A percentile compares a stretch with the other conserved stretches of the same genome.
Conservation (phyloP, 2,329 filamentous ascomycete species). For the Microcyclosporella mali region DNA sequence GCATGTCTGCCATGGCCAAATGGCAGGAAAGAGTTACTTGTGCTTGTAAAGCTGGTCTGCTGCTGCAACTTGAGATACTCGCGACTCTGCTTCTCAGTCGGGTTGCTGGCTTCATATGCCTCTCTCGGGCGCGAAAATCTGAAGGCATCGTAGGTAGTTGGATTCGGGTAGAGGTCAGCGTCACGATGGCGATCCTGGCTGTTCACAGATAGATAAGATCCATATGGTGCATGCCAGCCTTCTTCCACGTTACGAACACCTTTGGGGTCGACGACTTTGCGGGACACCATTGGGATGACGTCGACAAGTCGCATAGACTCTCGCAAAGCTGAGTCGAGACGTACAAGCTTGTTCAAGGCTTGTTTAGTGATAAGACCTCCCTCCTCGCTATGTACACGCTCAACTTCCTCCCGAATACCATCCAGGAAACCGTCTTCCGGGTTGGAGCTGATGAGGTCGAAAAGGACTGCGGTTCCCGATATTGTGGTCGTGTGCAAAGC, state of each 20-base stretch:
- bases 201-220: conserved; percentile 19
- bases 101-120: conserved; percentile 2
- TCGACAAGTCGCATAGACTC: conserved; percentile 22
- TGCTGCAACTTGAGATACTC: conserved; percentile 21
- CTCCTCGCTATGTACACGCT: conserved; percentile 7
- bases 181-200: conserved; percentile 22
- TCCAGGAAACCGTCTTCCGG: conserved; percentile 10
- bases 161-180: conserved; percentile 17
- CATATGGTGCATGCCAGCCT: conserved; percentile 18
- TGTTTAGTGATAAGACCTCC: conserved; percentile 17
- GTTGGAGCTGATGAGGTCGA: conserved; percentile 19
- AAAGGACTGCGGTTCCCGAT: conserved; percentile 18
- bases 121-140: conserved; percentile 20
- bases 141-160: conserved; percentile 24
- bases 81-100: conserved; percentile 5
- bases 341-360: conserved; percentile 19
- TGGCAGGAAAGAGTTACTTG: conserved; percentile 19
- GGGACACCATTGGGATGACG: conserved; percentile 19
- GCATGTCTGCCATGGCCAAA: conserved; percentile 23
- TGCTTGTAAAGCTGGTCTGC: conserved; percentile 14
- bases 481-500: conserved; percentile 28
- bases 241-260: conserved; percentile 25
- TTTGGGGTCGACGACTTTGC: conserved; percentile 18
- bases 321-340: conserved; percentile 23
- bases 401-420: conserved; percentile 21